Evolutionary conservation across 345 rosid species (phyloP).

Genomic region (Cardiospermum halicacabum): DNA sequence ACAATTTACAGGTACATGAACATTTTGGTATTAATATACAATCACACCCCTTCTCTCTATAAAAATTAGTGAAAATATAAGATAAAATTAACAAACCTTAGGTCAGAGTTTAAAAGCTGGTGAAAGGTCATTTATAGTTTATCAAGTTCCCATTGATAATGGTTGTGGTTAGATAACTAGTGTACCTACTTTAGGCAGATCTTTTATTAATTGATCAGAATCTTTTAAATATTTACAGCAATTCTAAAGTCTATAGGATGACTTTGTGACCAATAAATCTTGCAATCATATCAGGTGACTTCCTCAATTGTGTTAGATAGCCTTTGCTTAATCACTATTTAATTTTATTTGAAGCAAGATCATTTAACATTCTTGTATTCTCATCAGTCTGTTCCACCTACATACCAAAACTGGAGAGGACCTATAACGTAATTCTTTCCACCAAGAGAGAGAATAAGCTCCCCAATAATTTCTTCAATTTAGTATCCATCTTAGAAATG

Average conservation of each 20-base stretch:
- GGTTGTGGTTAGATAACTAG: neutral
- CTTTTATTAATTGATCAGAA: neutral
- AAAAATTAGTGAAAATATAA: too few species aligned
- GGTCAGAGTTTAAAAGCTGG: too few species aligned
- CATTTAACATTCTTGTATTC: neutral
- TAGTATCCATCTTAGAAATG: neutral
- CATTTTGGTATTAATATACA: too few species aligned
- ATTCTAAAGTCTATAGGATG: neutral
- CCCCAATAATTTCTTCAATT: neutral
- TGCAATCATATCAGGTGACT: neutral
- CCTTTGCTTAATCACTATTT: neutral
- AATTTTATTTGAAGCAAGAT: neutral
- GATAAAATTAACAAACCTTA: too few species aligned
- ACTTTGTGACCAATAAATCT: neutral
- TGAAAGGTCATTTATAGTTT: neutral
- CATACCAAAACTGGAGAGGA: neutral
- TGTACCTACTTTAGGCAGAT: neutral
- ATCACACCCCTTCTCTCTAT: too few species aligned
- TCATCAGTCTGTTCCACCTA: neutral
- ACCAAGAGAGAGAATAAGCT: constrained; percentile 6
- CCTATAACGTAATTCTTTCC: neutral
- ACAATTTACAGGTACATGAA: too few species aligned
- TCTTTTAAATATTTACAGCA: neutral
- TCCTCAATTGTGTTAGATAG: neutral
- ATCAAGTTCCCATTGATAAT: neutral